Conservation (phyloP, 108 stramenopile genomes). For the Chaetoceros muelleri region DNA sequence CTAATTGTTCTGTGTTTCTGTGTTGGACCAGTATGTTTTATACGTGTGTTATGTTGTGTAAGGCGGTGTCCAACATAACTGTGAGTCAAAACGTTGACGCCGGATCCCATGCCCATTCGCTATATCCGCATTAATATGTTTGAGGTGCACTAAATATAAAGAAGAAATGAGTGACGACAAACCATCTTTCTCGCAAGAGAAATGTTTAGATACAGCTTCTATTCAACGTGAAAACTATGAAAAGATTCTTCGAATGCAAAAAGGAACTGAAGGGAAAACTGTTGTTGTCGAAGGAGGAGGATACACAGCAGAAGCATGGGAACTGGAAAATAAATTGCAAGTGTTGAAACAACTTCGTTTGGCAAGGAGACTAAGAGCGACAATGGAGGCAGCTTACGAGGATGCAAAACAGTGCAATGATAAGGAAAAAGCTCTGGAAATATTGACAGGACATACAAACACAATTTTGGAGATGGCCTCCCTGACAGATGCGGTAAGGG, state of each 20-base stretch:
- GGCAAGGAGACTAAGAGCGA: constrained; percentile 2
- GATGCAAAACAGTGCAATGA: background rate
- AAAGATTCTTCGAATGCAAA: background rate
- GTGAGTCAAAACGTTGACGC: no score
- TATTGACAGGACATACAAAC: background rate
- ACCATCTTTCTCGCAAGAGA: no score
- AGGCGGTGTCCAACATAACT: no score
- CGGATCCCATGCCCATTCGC: no score
- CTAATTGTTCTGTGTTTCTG: no score
- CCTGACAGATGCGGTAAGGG: constrained; percentile 7
- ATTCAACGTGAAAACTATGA: no score
- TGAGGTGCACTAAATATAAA: no score
- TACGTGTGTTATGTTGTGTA: no score
- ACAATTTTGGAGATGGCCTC: background rate
- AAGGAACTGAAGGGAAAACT: background rate
- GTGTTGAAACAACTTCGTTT: constrained; percentile 2
- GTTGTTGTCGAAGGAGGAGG: background rate
- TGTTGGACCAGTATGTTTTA: no score
- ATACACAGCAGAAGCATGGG: constrained; percentile 3
- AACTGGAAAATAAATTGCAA: background rate
- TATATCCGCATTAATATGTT: no score
- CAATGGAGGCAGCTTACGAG: constrained; percentile 5
- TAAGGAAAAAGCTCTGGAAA: background rate
- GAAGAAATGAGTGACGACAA: no score
- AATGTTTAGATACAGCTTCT: no score